phyloP scores from a whole-genome alignment of 2,329 filamentous ascomycete species.

The Hypoxylon sp. region DNA sequence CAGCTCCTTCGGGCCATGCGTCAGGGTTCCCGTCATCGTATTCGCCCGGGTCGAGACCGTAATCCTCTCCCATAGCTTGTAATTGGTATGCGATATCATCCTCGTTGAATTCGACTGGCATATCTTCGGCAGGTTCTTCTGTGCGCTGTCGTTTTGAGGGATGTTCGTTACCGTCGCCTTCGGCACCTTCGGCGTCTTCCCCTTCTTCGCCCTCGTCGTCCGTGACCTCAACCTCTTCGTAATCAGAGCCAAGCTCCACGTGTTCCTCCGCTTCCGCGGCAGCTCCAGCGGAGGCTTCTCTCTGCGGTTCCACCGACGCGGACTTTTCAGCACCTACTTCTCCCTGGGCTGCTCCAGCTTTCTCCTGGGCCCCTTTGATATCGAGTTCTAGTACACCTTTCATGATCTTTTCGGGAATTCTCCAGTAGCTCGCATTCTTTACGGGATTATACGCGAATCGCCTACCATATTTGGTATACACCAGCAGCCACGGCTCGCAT shows the following conservation, averaged over 20 bases:
- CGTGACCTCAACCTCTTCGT: slow-evolving; percentile 82
- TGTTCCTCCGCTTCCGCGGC: slow-evolving; percentile 65
- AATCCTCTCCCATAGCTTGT: slow-evolving; percentile 89
- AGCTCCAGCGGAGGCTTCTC: slow-evolving; percentile 51
- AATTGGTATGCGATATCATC: slow-evolving; percentile 95
- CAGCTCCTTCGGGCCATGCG: slow-evolving; percentile 78
- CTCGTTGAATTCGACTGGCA: slow-evolving; percentile 85
- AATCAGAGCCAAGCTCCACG: slow-evolving; percentile 75
- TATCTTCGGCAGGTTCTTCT: slow-evolving; percentile 59
- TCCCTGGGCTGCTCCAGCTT: slow-evolving; percentile 57
- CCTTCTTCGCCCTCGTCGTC: slow-evolving; percentile 67
- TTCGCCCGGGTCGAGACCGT: slow-evolving; percentile 82
- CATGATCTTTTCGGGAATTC: slow-evolving; percentile 89
- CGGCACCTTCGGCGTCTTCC: slow-evolving; percentile 63
- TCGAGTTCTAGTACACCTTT: slow-evolving; percentile 82
- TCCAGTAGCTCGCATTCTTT: slow-evolving; percentile 94
- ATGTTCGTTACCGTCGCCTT: slow-evolving; percentile 64
- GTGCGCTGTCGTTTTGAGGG: slow-evolving; percentile 65
- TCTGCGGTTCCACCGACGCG: slow-evolving; percentile 32
- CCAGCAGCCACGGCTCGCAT: slow-evolving; percentile 88
- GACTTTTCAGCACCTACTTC: slow-evolving; percentile 37
- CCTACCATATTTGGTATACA: slow-evolving; percentile 91
- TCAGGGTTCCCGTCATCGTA: slow-evolving; percentile 76
- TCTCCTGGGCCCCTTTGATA: slow-evolving; percentile 76
- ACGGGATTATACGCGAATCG: slow-evolving; percentile 90